Percentiles rank a stretch among this genome's conserved stretches.
These are phyloP conservation scores for Filosporella fistucella DNA, from an alignment of 495 filamentous ascomycete genomes.

Conservation along the genomic window DNA sequence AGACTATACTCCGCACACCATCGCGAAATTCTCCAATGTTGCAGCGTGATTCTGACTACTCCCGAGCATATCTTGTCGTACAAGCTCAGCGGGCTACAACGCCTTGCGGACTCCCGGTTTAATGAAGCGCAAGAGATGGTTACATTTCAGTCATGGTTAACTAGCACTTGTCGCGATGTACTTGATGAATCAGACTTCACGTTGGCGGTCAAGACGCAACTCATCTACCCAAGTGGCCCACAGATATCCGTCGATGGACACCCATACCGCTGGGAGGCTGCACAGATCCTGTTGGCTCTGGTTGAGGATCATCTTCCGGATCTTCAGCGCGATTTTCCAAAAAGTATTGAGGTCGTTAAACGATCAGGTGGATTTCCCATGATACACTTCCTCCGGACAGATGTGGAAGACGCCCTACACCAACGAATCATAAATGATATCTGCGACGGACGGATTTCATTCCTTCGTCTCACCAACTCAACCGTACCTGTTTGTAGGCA, in stretches of 20 bases:
- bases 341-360: slow-evolving; percentile 39
- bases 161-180: slow-evolving; percentile 40
- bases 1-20: slow-evolving; percentile 13
- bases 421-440: slow-evolving; percentile 32
- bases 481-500: slow-evolving; percentile 10
- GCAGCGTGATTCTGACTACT: slow-evolving; percentile 9
- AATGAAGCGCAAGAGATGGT: slow-evolving; percentile 37
- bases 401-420: slow-evolving; percentile 40
- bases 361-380: slow-evolving; percentile 35
- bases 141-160: slow-evolving; percentile 42
- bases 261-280: slow-evolving; percentile 43
- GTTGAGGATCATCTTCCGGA: slow-evolving; percentile 30
- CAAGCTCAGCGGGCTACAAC: slow-evolving; percentile 27
- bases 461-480: slow-evolving; percentile 25
- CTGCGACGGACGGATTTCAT: slow-evolving; percentile 24
- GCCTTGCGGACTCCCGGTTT: slow-evolving; percentile 33
- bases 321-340: slow-evolving; percentile 32
- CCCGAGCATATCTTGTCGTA: slow-evolving; percentile 21
- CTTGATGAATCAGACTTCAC: slow-evolving; percentile 55
- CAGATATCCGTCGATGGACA: slow-evolving; percentile 44
- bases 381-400: slow-evolving; percentile 37
- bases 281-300: slow-evolving; percentile 30
- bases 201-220: slow-evolving; percentile 39
- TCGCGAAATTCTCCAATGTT: not conserved
- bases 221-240: slow-evolving; percentile 45